Conservation (phyloP, 169 alveolate species). For the Plasmodium vinckei region DNA sequence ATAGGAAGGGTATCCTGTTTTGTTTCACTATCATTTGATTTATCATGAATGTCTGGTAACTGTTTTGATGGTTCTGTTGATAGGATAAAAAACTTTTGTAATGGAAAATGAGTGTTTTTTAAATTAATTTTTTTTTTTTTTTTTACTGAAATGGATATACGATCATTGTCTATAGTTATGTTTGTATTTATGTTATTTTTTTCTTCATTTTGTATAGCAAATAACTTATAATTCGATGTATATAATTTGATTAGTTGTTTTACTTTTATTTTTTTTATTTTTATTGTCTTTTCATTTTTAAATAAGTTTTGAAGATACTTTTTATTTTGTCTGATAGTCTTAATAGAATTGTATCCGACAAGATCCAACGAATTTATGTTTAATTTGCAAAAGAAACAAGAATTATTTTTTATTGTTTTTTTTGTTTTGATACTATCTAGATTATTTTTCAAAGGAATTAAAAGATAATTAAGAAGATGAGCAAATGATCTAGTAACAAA, state of each 20-base stretch:
- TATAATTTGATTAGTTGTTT: slow-evolving; percentile 3
- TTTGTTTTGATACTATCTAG: not conserved
- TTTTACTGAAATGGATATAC: too few species aligned
- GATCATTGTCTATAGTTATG: too few species aligned
- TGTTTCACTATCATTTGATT: too few species aligned
- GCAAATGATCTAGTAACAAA: slow-evolving; percentile 13
- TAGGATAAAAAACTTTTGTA: too few species aligned
- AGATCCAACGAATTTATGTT: not conserved
- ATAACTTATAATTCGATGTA: too few species aligned
- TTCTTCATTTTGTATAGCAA: too few species aligned
- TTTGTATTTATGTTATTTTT: too few species aligned
- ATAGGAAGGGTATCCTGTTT: too few species aligned
- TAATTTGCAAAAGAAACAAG: slow-evolving; percentile 46
- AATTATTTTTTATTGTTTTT: not conserved
- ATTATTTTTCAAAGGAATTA: slow-evolving; percentile 6
- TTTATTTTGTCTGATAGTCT: slow-evolving; percentile 27
- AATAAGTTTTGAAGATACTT: slow-evolving; percentile 21
- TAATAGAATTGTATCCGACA: slow-evolving; percentile 27
- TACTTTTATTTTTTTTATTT: slow-evolving; percentile 25
- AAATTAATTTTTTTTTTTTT: too few species aligned
- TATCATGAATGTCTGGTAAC: too few species aligned
- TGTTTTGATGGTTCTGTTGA: too few species aligned
- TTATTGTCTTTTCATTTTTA: slow-evolving; percentile 36
- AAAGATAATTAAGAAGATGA: not conserved
- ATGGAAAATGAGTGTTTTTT: too few species aligned